A percentile compares a stretch with the other conserved stretches of the same genome.
These are phyloP conservation scores for Wickerhamiella azymoides DNA, from an alignment of 805 yeast genomes.

Conservation along the genomic window DNA sequence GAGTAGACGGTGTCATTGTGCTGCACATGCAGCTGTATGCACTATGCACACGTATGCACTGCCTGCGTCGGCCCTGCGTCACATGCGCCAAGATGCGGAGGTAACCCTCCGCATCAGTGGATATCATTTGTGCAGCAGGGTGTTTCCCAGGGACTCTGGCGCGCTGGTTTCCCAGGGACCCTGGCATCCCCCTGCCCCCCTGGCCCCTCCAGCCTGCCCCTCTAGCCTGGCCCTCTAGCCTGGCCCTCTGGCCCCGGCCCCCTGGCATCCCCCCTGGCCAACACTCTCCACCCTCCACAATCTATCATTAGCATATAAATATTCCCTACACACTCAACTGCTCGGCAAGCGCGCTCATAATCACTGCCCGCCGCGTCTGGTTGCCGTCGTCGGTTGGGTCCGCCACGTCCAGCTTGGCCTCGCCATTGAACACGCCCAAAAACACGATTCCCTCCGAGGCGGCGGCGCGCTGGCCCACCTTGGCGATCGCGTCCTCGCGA, in stretches of 20 bases:
- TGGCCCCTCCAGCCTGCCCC: no score
- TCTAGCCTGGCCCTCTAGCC: no score
- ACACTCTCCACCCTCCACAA: no score
- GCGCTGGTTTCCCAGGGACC: no score
- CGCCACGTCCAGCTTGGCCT: constrained; percentile 14
- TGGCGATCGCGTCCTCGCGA: constrained; percentile 33
- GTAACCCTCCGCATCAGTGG: background rate
- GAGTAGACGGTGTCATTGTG: background rate
- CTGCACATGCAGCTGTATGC: background rate
- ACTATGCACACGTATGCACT: background rate
- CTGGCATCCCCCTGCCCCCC: no score
- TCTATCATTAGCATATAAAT: background rate
- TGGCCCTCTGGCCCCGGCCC: no score
- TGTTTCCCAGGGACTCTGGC: no score
- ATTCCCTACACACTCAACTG: constrained; percentile 7
- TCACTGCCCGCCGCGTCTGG: constrained; percentile 19
- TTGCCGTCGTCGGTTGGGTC: constrained; percentile 14
- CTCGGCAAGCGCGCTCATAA: constrained; percentile 19
- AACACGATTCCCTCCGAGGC: constrained; percentile 19
- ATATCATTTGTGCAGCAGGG: background rate
- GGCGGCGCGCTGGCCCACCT: constrained; percentile 11
- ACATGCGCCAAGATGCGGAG: background rate
- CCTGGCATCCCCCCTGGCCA: no score
- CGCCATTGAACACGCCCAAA: constrained; percentile 11
- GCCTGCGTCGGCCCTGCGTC: background rate